Evolutionary conservation across 352 stramenopile species (phyloP).

Genomic region (Phytophthora brassicae): DNA sequence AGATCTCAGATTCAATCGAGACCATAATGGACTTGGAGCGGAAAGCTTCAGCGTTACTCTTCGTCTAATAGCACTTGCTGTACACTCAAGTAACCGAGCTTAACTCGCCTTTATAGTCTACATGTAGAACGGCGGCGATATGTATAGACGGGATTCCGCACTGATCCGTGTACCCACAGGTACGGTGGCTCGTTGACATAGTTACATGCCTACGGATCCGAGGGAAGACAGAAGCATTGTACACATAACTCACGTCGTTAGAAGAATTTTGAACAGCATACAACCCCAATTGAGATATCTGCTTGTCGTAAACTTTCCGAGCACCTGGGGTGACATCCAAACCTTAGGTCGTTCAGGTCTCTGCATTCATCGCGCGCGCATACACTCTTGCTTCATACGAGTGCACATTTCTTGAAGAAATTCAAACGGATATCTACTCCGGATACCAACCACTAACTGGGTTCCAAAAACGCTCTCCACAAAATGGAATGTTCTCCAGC

Average conservation of each 20-base stretch:
- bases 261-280: background rate
- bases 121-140: no score
- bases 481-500: slow-evolving; percentile 10
- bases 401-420: no score
- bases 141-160: no score
- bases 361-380: background rate
- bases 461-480: slow-evolving; percentile 1
- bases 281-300: background rate
- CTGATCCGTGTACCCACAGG: no score
- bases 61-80: no score
- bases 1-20: no score
- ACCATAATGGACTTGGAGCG: no score
- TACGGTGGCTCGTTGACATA: no score
- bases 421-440: background rate
- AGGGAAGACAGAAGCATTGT: background rate
- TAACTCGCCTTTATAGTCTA: no score
- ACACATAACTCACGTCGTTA: background rate
- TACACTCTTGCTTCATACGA: background rate
- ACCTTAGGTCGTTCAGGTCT: background rate
- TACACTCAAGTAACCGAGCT: no score
- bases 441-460: background rate
- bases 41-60: no score
- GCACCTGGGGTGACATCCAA: background rate
- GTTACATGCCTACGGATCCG: no score
- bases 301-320: background rate